Evolutionary conservation across 2,329 filamentous ascomycete genomes (phyloP), one percentile per base, ranked within the genome.

Genomic region (Davidsoniella eucalypti): DNA sequence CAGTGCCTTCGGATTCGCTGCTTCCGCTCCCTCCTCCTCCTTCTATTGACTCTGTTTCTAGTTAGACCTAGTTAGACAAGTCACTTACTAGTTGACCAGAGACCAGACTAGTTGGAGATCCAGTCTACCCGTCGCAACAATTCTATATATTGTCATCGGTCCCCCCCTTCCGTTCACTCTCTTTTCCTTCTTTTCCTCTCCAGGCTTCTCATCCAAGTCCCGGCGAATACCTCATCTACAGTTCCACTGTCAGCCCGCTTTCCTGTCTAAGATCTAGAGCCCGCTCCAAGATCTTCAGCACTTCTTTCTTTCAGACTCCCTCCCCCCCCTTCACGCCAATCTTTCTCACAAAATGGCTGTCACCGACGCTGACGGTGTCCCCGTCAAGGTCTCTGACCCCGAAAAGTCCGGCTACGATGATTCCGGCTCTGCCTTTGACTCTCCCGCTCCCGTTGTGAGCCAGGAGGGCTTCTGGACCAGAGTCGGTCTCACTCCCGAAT

Each of bases 401-500:
- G 54, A 55, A 47, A 55, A 55, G 52, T 43, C 25, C 21, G 38
- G 42, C 17, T 25, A 40, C 43, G 46, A 50, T 14, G 21, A 42
- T 29, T 53, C 54, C 5, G 54, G 44, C 29, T 54, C 52, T 14
- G 48, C 47, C 25, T 36, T 43, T n/a, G 23, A 44, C 18, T 37
- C 47, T 17, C 29, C 18, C 25, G 38, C 26, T 26, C 46, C 44
- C 8, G 39, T 39, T 21, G 38, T 40, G 42, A 29, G 58, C 41
- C 58, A 64, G 14, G 60, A 61, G 47, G 55, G 60, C 53, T 65
- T 61, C 54, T 56, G 58, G 56, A 67, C 65, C 36, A 60, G 65
- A 50, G 65, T 62, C 50, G 65, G 65, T 50, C 53, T 67, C 43
- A 66, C 61, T 56, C 37, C 60, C 12, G 58, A 64, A 33, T 67